phyloP scores from a whole-genome alignment of 164 flowering plant genomes.

The Aristolochia californica region DNA sequence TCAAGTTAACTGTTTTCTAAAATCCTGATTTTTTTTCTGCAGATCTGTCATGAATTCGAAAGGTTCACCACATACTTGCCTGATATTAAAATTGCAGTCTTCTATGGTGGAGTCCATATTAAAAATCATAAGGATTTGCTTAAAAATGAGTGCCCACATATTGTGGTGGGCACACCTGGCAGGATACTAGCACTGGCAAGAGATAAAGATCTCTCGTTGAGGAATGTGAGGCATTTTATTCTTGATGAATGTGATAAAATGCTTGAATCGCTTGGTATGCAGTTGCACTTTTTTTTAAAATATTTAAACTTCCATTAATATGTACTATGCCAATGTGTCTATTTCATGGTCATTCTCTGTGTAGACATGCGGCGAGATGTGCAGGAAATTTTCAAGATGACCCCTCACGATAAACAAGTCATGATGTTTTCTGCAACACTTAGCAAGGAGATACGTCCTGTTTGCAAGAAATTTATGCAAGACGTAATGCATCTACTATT shows the following conservation, averaged over 20 bases:
- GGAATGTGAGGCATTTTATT: conserved; percentile 94
- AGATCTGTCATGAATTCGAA: conserved; percentile 97
- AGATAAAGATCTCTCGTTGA: conserved; percentile 78
- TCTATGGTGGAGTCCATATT: conserved; percentile 89
- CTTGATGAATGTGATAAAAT: conserved; percentile 98
- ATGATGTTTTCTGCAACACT: conserved; percentile 99
- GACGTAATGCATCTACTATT: conserved; percentile 87
- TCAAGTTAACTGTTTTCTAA: too few relatives aligned
- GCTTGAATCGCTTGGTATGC: conserved; percentile 97
- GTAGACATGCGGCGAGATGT: conserved; percentile 98
- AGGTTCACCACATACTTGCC: conserved; percentile 86
- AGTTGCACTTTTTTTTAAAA: background rate
- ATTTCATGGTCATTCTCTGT: conserved; percentile 1
- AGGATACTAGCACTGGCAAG: conserved; percentile 81
- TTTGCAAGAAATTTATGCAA: conserved; percentile 99
- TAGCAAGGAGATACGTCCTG: conserved; percentile 98
- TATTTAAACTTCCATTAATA: background rate
- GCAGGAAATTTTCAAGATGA: conserved; percentile 96
- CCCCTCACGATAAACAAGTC: conserved; percentile 98
- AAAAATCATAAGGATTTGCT: conserved; percentile 79
- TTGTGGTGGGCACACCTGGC: conserved; percentile 99
- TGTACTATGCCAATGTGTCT: background rate
- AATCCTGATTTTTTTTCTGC: background rate
- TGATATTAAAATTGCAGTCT: conserved; percentile 86
- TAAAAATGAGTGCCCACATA: conserved; percentile 93